Conservation (phyloP, 2,329 filamentous ascomycete species). For the Annulohypoxylon truncatum region DNA sequence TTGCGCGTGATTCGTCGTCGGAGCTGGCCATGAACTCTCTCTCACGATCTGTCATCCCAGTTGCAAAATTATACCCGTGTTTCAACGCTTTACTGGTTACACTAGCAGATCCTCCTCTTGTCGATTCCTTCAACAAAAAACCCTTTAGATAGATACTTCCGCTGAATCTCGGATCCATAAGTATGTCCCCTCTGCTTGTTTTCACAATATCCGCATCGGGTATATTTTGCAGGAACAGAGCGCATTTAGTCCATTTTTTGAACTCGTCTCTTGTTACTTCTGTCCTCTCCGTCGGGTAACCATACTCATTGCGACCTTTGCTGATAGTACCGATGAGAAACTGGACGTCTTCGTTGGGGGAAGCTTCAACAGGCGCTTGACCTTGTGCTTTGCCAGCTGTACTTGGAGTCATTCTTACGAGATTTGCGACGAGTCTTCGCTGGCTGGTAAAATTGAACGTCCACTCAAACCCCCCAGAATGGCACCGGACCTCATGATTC, state of each 20-base stretch:
- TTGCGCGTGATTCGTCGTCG: slow-evolving; percentile 33
- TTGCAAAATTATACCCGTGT: slow-evolving; percentile 45
- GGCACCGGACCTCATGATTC: slow-evolving; percentile 47
- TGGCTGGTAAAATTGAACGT: slow-evolving; percentile 49
- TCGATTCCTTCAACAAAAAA: slow-evolving; percentile 35
- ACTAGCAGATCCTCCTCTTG: slow-evolving; percentile 35
- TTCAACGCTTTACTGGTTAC: slow-evolving; percentile 36
- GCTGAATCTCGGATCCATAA: slow-evolving; percentile 29
- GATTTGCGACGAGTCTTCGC: slow-evolving; percentile 36
- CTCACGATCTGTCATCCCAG: slow-evolving; percentile 42
- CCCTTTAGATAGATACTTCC: slow-evolving; percentile 46
- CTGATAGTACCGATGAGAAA: slow-evolving; percentile 42
- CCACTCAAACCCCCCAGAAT: slow-evolving; percentile 46
- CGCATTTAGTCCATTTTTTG: slow-evolving; percentile 39
- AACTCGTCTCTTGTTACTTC: slow-evolving; percentile 29
- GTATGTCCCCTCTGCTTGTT: slow-evolving; percentile 37
- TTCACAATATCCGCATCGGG: slow-evolving; percentile 7
- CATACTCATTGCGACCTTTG: slow-evolving; percentile 27
- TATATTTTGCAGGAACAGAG: slow-evolving; percentile 38
- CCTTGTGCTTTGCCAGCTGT: slow-evolving; percentile 2
- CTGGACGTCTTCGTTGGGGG: slow-evolving; percentile 35
- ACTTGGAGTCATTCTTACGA: slow-evolving; percentile 27
- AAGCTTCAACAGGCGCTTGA: slow-evolving; percentile 25
- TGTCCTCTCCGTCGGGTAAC: background rate
- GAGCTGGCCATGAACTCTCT: slow-evolving; percentile 36